A percentile compares a stretch with the other conserved stretches of the same genome.
Conservation (phyloP, 768 basidiomycete genomes). For the Suillus subluteus region DNA sequence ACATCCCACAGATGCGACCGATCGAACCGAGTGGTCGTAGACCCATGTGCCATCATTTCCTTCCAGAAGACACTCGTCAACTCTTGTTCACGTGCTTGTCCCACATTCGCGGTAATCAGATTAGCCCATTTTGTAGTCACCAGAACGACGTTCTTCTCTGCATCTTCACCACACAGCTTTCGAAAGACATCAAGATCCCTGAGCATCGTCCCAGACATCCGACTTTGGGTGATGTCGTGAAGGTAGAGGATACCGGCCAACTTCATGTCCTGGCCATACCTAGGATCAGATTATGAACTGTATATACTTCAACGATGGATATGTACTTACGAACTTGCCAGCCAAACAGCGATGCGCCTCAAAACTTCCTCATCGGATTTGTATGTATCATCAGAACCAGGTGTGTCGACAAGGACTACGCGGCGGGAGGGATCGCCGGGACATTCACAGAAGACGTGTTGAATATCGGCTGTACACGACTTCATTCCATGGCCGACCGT, state of each 20-base stretch:
- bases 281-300: slow-evolving; percentile 8
- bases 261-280: slow-evolving; percentile 28
- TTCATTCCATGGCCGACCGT: slow-evolving; percentile 18
- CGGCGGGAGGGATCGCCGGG: slow-evolving; percentile 21
- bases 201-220: slow-evolving; percentile 32
- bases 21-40: slow-evolving; percentile 28
- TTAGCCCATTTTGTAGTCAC: slow-evolving; percentile 42
- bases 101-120: slow-evolving; percentile 12
- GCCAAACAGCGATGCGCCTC: slow-evolving; percentile 28
- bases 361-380: slow-evolving; percentile 29
- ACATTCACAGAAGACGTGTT: slow-evolving; percentile 19
- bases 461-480: slow-evolving; percentile 28
- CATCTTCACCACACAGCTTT: slow-evolving; percentile 25
- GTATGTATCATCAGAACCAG: slow-evolving; percentile 28
- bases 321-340: slow-evolving; percentile 28
- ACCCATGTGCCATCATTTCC: slow-evolving; percentile 31
- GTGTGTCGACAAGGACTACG: slow-evolving; percentile 9
- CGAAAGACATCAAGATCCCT: slow-evolving; percentile 37
- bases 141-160: slow-evolving; percentile 35
- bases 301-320: neutral
- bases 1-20: slow-evolving; percentile 26
- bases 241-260: slow-evolving; percentile 38
- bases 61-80: slow-evolving; percentile 34
- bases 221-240: slow-evolving; percentile 38
- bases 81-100: slow-evolving; percentile 33